phyloP scores from a whole-genome alignment of 179 eudicot genomes.

The Corrigiola litoralis region DNA sequence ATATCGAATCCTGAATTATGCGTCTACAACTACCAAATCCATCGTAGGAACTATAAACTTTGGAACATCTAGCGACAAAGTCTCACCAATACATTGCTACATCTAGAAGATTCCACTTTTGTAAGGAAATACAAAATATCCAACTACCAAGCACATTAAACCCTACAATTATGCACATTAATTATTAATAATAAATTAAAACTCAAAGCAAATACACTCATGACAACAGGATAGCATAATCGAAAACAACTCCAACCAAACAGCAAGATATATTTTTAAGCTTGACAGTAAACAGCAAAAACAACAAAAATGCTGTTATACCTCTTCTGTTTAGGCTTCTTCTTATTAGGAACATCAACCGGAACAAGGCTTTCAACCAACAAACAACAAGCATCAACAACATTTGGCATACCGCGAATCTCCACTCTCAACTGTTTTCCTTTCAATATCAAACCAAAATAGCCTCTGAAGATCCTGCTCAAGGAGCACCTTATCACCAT shows the following conservation, averaged over 20 bases:
- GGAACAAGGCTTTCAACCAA: constrained; percentile 19
- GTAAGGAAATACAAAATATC: background rate
- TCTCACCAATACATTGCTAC: no score
- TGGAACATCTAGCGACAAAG: no score
- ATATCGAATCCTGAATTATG: no score
- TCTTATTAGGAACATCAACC: background rate
- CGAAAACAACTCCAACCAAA: background rate
- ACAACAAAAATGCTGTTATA: background rate
- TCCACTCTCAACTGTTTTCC: background rate
- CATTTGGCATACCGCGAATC: background rate
- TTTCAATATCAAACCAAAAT: constrained; percentile 3
- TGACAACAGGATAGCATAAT: background rate
- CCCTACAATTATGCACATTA: no score
- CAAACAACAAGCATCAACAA: background rate
- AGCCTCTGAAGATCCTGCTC: background rate
- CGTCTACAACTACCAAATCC: no score
- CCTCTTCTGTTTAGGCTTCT: constrained; percentile 10
- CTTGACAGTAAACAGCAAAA: background rate
- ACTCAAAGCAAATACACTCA: background rate
- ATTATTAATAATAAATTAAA: no score
- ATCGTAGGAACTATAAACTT: no score
- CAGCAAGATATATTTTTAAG: background rate
- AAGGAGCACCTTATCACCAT: constrained; percentile 5
- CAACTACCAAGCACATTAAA: background rate
- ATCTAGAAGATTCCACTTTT: no score